Base-by-base conservation (phyloP, 768 basidiomycete species). In the Termitomyces sp. region DNA sequence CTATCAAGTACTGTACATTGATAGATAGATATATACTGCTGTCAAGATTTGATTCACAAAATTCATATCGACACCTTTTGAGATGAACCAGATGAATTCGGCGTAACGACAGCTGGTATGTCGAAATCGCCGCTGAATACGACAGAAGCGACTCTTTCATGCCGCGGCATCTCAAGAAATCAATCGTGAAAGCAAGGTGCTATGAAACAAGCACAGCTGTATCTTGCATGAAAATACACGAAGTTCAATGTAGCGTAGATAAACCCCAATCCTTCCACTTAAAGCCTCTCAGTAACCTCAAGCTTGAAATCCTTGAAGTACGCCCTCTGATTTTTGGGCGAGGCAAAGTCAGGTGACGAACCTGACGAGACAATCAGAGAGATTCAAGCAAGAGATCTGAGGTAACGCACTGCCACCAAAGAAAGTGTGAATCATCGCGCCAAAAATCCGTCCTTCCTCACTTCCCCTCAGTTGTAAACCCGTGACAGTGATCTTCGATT, bases 371-470 rank as follows among this genome's bases (percentile, higher is more conserved):
- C 24, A 18, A 32, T 47, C 5, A 56, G 24, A 48, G 26, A 24
- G 20, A 8, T 7, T 22, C 2, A 22, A 24, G 16, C n/a, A 5
- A 29, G 20, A 9, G 20, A 53, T 6, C 4, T 16, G 12, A 48
- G 20, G 18, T 4, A 14, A 62, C 61, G 50, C 24, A 62, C 61
- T 62, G 46, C 69, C 60, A 62, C 63, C 63, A 66, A 50, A 67
- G 55, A 64, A 64, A n/a, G 59, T 60, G 31, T 62, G 59, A 66
- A 62, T 51, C 56, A 74, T 24, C 64, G 70, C 46, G 59, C 71
- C 53, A 58, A 61, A 16, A 68, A 74, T 50, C 47, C 65, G 53
- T 6, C 63, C 63, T 32, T 56, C 5, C 1, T 39, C 29, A 46
- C 20, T 53, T 13, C 46, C 54, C 20, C 61, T 56, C n/a, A 64